Base-by-base conservation (phyloP, 2,329 filamentous ascomycete genomes). In the Cladobotryum protrusum region DNA sequence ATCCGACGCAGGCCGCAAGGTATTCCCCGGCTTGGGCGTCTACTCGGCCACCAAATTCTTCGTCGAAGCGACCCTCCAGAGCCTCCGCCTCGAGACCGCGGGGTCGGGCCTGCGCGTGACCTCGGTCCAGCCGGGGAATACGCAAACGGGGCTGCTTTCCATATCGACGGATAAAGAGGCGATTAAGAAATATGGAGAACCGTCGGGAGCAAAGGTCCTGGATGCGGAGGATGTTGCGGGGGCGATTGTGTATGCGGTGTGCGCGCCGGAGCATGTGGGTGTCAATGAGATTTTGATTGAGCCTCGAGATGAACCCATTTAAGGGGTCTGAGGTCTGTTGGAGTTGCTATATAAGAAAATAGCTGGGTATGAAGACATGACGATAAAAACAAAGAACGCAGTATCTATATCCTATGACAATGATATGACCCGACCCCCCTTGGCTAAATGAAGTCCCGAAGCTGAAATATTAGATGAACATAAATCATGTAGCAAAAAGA, bases 1-100 rank as follows among this genome's bases (percentile, higher is more conserved):
- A 0, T 91, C 87, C 0, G 87, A 91, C 56, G 87, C 87, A 1
- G 87, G 87, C 0, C 82, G 87, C 49, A 90, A 90, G 65, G 85
- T 89, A 7, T 91, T 91, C 71, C 86, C 87, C 0, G 87, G 87
- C 0, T 71, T 91, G 12, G 87, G 87, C 47, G 87, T 92, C 34
- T 92, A 92, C 74, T 89, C 85, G 0, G 87, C 85, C 20, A 86
- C 81, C 67, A 92, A 92, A 65, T 89, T 91, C 76, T 92, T 92
- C 63, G 86, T 92, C 48, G 87, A 92, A 65, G 87, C 86, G 1
- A 87, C 86, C 0, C 74, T 92, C n/a, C 87, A 91, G 66, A 75
- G 75, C 32, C 67, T 92, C 56, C 81, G 87, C 8, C 68, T 91
- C 7, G 87, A 92, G 73, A 91, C 86, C 0, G 87, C 84, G 0